Percentiles rank a stretch among this genome's conserved stretches.
Evolutionary conservation across 2,329 filamentous ascomycete genomes (phyloP).

Genomic region (Emmonsia crescens): DNA sequence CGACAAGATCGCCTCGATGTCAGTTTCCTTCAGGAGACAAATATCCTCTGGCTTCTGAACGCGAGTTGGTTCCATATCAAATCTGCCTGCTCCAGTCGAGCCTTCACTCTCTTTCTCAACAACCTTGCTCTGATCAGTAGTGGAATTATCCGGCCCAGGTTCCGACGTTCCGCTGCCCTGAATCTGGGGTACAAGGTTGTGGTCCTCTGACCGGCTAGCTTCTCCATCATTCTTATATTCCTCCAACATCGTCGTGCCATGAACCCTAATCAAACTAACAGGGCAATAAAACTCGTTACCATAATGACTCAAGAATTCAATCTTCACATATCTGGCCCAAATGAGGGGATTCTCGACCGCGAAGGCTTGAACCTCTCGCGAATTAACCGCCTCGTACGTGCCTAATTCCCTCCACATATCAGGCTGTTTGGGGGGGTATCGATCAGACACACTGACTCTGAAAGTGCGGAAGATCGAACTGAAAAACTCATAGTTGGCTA

Average conservation of each 20-base stretch:
- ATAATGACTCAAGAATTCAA: constrained; percentile 89
- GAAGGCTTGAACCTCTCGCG: constrained; percentile 88
- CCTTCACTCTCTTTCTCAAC: constrained; percentile 13
- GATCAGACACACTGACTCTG: constrained; percentile 81
- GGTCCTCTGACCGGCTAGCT: constrained; percentile 42
- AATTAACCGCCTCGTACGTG: constrained; percentile 82
- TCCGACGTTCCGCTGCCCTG: constrained; percentile 11
- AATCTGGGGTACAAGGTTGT: constrained; percentile 27
- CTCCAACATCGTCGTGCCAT: constrained; percentile 88
- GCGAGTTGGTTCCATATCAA: not conserved
- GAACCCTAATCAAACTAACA: constrained; percentile 76
- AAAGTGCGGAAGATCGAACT: constrained; percentile 92
- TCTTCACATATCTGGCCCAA: constrained; percentile 83
- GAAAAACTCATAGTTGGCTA: constrained; percentile 98
- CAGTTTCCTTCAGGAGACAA: not conserved
- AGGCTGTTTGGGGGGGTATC: constrained; percentile 76
- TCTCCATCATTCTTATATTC: constrained; percentile 85
- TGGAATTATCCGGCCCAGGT: constrained; percentile 15
- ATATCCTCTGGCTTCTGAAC: not conserved
- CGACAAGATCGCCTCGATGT: not conserved
- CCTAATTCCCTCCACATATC: constrained; percentile 82
- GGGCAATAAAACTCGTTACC: constrained; percentile 97
- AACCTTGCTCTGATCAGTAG: constrained; percentile 18
- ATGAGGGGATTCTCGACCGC: constrained; percentile 89
- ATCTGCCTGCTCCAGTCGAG: constrained; percentile 19